Conservation (phyloP, 1,139 yeast species). For the Yamadazyma diddensiae region DNA sequence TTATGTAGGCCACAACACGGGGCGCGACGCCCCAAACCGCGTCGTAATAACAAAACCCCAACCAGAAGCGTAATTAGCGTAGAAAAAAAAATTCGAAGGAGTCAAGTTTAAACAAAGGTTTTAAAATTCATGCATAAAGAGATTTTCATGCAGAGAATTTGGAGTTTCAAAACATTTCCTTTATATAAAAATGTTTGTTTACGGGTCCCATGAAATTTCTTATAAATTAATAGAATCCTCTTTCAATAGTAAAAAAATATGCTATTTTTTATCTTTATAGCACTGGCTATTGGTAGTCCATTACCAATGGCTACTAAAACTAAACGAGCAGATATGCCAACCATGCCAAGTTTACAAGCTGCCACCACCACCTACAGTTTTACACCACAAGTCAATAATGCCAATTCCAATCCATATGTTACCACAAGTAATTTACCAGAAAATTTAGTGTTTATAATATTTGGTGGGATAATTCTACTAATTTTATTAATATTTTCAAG, state of each 20-base stretch:
- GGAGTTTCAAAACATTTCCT: too few species aligned
- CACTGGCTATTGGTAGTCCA: neutral
- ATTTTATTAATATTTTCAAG: constrained; percentile 20
- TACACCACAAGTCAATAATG: constrained; percentile 8
- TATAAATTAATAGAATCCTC: too few species aligned
- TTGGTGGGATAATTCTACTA: constrained; percentile 35
- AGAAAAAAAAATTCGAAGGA: constrained; percentile 2
- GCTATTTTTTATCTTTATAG: too few species aligned
- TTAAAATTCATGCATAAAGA: neutral
- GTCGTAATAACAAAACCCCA: constrained; percentile 3
- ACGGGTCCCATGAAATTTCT: too few species aligned
- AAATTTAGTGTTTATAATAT: constrained; percentile 43
- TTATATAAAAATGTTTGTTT: too few species aligned
- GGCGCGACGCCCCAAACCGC: constrained; percentile 1
- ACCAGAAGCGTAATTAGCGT: constrained; percentile 1
- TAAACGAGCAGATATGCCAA: constrained; percentile 7
- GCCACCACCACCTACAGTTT: constrained; percentile 10
- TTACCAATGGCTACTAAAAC: neutral
- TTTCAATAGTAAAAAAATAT: too few species aligned
- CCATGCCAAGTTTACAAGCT: constrained; percentile 11
- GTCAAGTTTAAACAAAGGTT: constrained; percentile 1
- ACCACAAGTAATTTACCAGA: constrained; percentile 22
- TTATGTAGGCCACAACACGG: too few species aligned
- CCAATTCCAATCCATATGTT: constrained; percentile 32
- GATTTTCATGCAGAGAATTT: too few species aligned